Evolutionary conservation across 2,329 filamentous ascomycete genomes (phyloP).

Genomic region (Xylariales sp.): DNA sequence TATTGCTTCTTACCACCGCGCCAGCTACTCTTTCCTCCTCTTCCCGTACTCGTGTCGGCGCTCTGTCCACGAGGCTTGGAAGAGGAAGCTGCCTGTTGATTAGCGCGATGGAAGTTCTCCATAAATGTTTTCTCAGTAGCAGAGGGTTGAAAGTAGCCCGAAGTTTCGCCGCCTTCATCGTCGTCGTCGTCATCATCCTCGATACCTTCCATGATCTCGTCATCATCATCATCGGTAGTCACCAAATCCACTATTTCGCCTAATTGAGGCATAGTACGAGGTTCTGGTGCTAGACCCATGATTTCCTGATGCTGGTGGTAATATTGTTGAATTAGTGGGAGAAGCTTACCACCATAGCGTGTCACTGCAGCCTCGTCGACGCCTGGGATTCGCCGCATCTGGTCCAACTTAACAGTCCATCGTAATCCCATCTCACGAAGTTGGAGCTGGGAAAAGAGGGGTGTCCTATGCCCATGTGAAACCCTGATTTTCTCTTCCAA

Average conservation of each 20-base stretch:
- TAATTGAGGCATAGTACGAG: slow-evolving; percentile 28
- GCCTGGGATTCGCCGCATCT: slow-evolving; percentile 72
- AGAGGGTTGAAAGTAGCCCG: slow-evolving; percentile 59
- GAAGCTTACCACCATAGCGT: slow-evolving; percentile 69
- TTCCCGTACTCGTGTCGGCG: slow-evolving; percentile 41
- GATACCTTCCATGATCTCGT: slow-evolving; percentile 38
- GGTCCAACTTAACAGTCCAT: slow-evolving; percentile 70
- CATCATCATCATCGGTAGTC: slow-evolving; percentile 51
- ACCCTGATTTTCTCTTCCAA: slow-evolving; percentile 72
- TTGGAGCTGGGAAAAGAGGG: slow-evolving; percentile 75
- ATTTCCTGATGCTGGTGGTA: slow-evolving; percentile 62
- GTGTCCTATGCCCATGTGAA: slow-evolving; percentile 64
- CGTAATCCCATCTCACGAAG: slow-evolving; percentile 78
- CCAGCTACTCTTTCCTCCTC: slow-evolving; percentile 39
- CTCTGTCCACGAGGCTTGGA: slow-evolving; percentile 37
- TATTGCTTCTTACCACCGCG: slow-evolving; percentile 43
- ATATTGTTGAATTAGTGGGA: slow-evolving; percentile 66
- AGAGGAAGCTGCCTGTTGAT: slow-evolving; percentile 36
- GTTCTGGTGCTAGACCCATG: slow-evolving; percentile 51
- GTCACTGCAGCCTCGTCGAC: slow-evolving; percentile 73
- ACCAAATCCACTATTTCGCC: slow-evolving; percentile 63
- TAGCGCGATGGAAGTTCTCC: slow-evolving; percentile 40
- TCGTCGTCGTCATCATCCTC: slow-evolving; percentile 41
- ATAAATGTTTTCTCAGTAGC: slow-evolving; percentile 49
- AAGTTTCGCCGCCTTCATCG: slow-evolving; percentile 53